phyloP scores from a whole-genome alignment of 495 filamentous ascomycete genomes.

The Lasiosphaeria hispida region DNA sequence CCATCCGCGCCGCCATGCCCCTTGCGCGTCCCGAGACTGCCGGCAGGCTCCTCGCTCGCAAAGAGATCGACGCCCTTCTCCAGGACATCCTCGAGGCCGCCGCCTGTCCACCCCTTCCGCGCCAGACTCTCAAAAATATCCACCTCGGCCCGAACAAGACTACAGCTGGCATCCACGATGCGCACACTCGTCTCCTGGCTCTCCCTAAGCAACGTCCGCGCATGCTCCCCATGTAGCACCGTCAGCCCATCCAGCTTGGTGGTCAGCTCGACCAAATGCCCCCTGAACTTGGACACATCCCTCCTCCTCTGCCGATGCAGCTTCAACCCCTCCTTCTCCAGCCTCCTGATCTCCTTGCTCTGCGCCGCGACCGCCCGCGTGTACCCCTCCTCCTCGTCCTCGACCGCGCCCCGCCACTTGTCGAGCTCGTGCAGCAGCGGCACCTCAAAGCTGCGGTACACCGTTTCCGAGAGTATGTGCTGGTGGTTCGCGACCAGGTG shows the following conservation, averaged over 20 bases:
- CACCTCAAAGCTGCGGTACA: slow-evolving; percentile 64
- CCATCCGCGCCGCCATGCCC: slow-evolving; percentile 16
- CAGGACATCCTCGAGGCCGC: slow-evolving; percentile 59
- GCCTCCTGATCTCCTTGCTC: slow-evolving; percentile 53
- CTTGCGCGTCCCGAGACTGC: slow-evolving; percentile 10
- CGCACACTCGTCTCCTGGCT: slow-evolving; percentile 55
- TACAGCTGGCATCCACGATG: slow-evolving; percentile 60
- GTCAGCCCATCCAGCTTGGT: slow-evolving; percentile 61
- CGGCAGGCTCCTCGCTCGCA: slow-evolving; percentile 41
- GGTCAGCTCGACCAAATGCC: slow-evolving; percentile 57
- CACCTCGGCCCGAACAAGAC: slow-evolving; percentile 60
- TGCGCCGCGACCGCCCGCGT: slow-evolving; percentile 48
- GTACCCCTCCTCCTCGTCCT: slow-evolving; percentile 59
- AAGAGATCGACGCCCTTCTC: slow-evolving; percentile 62
- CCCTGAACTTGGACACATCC: slow-evolving; percentile 51
- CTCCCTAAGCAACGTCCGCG: slow-evolving; percentile 52
- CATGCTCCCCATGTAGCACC: slow-evolving; percentile 54
- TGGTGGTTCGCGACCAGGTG: slow-evolving; percentile 65
- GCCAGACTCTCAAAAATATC: slow-evolving; percentile 65
- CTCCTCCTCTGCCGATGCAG: slow-evolving; percentile 54
- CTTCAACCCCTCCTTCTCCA: slow-evolving; percentile 60
- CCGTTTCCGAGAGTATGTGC: slow-evolving; percentile 60
- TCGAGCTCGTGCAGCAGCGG: slow-evolving; percentile 63
- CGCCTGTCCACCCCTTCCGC: slow-evolving; percentile 62
- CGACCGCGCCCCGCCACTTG: slow-evolving; percentile 54